These are phyloP conservation scores for Botrytis tulipae DNA, from an alignment of 2,329 filamentous ascomycete genomes.

Conservation along the genomic window DNA sequence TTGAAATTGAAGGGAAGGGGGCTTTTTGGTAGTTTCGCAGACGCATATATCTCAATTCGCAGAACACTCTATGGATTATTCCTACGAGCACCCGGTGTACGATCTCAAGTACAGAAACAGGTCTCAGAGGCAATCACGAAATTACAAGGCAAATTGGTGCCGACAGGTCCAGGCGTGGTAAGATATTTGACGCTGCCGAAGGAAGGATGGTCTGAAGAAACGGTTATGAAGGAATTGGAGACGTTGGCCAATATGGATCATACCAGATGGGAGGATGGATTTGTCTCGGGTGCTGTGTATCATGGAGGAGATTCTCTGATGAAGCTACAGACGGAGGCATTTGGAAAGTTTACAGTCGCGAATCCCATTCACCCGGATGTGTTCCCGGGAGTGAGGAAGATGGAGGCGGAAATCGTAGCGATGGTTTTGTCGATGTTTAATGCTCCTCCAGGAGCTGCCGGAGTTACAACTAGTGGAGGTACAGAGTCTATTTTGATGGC, in stretches of 20 bases:
- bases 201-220: slow-evolving; percentile 78
- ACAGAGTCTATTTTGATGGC: slow-evolving; percentile 98
- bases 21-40: slow-evolving; percentile 71
- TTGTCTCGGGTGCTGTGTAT: slow-evolving; percentile 92
- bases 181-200: slow-evolving; percentile 76
- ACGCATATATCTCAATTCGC: slow-evolving; percentile 70
- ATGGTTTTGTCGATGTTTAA: slow-evolving; percentile 94
- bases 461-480: slow-evolving; percentile 87
- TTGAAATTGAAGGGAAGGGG: slow-evolving; percentile 89
- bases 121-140: slow-evolving; percentile 77
- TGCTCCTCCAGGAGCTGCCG: slow-evolving; percentile 78
- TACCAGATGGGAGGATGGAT: slow-evolving; percentile 94
- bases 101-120: slow-evolving; percentile 80
- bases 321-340: slow-evolving; percentile 86
- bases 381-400: slow-evolving; percentile 96
- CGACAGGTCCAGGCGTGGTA: slow-evolving; percentile 65
- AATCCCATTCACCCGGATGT: slow-evolving; percentile 98
- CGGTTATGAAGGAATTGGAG: slow-evolving; percentile 75
- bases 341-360: slow-evolving; percentile 88
- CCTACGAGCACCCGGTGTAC: slow-evolving; percentile 81
- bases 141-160: slow-evolving; percentile 79
- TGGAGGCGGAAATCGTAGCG: slow-evolving; percentile 96
- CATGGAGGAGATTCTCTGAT: slow-evolving; percentile 83
- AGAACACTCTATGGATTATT: slow-evolving; percentile 81
- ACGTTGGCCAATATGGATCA: slow-evolving; percentile 84